Conservation (phyloP, 129 eudicot genomes). For the Ambrosia trifida region DNA sequence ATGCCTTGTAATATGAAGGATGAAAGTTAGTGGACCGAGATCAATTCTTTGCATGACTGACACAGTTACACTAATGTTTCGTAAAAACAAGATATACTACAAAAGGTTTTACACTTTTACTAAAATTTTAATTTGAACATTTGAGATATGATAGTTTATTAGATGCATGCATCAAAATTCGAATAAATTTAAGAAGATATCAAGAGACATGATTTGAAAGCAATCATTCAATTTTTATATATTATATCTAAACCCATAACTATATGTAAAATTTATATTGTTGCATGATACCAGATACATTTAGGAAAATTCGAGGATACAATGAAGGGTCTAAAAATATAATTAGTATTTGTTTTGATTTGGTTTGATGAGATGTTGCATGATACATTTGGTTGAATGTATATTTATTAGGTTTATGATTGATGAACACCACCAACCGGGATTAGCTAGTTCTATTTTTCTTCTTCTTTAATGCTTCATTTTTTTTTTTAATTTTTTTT, state of each 20-base stretch:
- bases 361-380: constrained; percentile 16
- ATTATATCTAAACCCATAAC: background rate
- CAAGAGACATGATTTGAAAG: constrained; percentile 5
- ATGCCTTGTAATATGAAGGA: too few relatives aligned
- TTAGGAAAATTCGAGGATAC: background rate
- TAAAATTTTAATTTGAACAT: background rate
- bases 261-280: background rate
- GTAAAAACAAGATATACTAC: background rate
- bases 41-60: background rate
- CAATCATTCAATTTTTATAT: background rate
- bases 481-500: background rate
- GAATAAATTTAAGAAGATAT: background rate
- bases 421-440: constrained; percentile 35
- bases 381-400: constrained; percentile 35
- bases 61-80: background rate
- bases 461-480: background rate
- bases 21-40: background rate
- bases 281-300: constrained; percentile 10
- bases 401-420: constrained; percentile 33
- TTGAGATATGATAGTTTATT: background rate
- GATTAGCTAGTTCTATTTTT: constrained; percentile 4
- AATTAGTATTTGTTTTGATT: background rate
- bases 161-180: constrained; percentile 21
- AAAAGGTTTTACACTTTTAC: background rate
- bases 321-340: background rate